These are phyloP conservation scores for Tolypocladium inflatum DNA, from an alignment of 2,329 filamentous ascomycete genomes.

Conservation along the genomic window DNA sequence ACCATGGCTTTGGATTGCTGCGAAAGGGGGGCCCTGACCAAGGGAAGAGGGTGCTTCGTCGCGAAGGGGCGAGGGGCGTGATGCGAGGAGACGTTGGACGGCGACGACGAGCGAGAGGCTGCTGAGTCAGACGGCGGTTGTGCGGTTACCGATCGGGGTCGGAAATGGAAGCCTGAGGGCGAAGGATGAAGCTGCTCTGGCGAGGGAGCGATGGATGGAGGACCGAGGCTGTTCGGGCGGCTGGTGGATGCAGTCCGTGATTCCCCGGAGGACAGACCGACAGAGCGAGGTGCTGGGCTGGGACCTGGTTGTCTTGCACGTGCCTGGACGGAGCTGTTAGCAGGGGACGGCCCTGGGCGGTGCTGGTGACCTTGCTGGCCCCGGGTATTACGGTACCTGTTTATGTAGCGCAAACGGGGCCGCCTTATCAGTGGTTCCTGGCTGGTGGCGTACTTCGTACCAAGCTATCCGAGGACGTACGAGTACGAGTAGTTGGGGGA, in stretches of 20 bases:
- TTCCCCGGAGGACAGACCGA: neutral
- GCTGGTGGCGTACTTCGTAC: neutral
- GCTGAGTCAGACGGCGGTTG: constrained; percentile 1
- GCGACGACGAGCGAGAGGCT: neutral
- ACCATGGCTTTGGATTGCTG: constrained; percentile 52
- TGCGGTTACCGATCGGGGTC: neutral
- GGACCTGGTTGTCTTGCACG: neutral
- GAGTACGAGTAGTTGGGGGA: too few species aligned
- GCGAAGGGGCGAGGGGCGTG: constrained; percentile 32
- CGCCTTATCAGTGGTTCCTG: neutral
- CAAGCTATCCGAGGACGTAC: too few species aligned
- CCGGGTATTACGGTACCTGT: neutral
- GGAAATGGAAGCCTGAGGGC: neutral
- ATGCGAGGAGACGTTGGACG: constrained; percentile 14
- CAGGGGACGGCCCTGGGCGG: neutral
- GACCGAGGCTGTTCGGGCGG: constrained; percentile 3
- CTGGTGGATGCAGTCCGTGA: constrained; percentile 1
- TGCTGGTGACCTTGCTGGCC: neutral
- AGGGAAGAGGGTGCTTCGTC: constrained; percentile 89
- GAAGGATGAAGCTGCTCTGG: constrained; percentile 7
- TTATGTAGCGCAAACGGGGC: neutral
- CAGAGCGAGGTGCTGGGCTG: neutral
- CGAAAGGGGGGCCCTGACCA: constrained; percentile 81
- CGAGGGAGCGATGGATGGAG: constrained; percentile 4
- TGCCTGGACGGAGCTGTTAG: neutral